A percentile compares a stretch with the other conserved stretches of the same genome.
phyloP scores from a whole-genome alignment of 1,284 basidiomycete species.

The Exobasidium rhododendri region DNA sequence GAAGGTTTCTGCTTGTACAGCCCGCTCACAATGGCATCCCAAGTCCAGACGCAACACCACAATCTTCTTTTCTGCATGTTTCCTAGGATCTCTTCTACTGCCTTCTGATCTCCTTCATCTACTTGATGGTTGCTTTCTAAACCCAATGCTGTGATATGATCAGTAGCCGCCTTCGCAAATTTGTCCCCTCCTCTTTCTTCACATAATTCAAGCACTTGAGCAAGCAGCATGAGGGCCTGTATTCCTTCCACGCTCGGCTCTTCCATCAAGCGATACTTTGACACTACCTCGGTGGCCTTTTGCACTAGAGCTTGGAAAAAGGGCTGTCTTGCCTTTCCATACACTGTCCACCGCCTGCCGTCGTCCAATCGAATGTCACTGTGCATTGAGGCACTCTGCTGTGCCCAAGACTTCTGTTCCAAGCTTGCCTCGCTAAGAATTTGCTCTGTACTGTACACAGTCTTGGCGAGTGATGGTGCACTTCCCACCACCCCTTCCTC shows the following conservation, averaged over 20 bases:
- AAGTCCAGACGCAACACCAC: constrained; percentile 36
- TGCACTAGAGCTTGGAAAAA: constrained; percentile 42
- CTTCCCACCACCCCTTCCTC: neutral
- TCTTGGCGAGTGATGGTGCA: neutral
- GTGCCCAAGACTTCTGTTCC: constrained; percentile 7
- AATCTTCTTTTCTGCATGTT: constrained; percentile 37
- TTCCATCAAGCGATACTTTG: constrained; percentile 45
- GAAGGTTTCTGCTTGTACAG: constrained; percentile 27
- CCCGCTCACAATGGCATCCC: constrained; percentile 33
- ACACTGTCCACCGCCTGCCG: constrained; percentile 30
- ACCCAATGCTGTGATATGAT: constrained; percentile 15
- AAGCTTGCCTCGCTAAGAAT: neutral
- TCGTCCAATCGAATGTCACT: neutral
- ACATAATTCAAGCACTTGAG: constrained; percentile 33
- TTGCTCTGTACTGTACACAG: neutral
- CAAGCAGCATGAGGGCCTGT: constrained; percentile 32
- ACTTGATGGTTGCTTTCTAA: constrained; percentile 19
- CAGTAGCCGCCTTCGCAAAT: constrained; percentile 15
- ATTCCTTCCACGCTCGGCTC: constrained; percentile 37
- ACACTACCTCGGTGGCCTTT: constrained; percentile 39
- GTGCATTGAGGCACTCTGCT: neutral
- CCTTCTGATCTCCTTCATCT: constrained; percentile 21
- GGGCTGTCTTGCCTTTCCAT: constrained; percentile 42
- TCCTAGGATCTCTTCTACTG: constrained; percentile 20
- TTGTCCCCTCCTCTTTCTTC: constrained; percentile 9